Evolutionary conservation across 2,329 filamentous ascomycete species (phyloP).

Genomic region (Phyllosticta citrichinensis): DNA sequence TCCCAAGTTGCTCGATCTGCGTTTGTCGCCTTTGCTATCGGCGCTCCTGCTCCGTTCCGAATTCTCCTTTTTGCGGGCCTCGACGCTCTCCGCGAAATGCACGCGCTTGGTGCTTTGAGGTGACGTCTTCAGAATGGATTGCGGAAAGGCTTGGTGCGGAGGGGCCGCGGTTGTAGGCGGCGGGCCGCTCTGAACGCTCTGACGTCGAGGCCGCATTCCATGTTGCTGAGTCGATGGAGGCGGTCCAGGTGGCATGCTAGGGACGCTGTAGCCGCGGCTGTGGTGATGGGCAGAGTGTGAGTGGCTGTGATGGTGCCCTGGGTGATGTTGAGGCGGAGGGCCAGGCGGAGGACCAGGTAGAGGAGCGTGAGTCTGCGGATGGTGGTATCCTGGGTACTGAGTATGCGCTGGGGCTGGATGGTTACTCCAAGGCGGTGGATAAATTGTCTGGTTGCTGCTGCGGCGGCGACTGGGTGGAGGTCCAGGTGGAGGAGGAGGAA

Average conservation of each 20-base stretch:
- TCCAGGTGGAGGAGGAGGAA: not conserved
- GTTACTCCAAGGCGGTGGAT: not conserved
- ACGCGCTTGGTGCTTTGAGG: not conserved
- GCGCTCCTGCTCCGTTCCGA: not conserved
- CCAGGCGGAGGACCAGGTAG: not conserved
- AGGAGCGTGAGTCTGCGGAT: not conserved
- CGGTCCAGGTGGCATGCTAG: not conserved
- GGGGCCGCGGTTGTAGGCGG: not conserved
- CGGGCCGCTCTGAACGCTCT: not conserved
- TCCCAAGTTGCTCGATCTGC: not conserved
- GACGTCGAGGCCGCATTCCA: not conserved
- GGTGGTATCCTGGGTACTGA: not conserved
- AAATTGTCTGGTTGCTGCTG: not conserved
- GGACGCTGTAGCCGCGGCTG: not conserved
- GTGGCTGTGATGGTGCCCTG: not conserved
- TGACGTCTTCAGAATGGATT: not conserved
- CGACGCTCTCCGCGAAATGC: not conserved
- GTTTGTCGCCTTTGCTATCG: not conserved
- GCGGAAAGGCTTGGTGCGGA: not conserved
- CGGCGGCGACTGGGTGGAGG: not conserved
- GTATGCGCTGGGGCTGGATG: not conserved
- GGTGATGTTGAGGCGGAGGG: not conserved
- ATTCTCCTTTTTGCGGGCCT: not conserved
- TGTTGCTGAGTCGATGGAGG: not conserved
- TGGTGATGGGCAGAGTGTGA: not conserved